A percentile compares a stretch with the other conserved stretches of the same genome.
phyloP scores from a whole-genome alignment of 164 flowering plant genomes.

The Saururus chinensis region DNA sequence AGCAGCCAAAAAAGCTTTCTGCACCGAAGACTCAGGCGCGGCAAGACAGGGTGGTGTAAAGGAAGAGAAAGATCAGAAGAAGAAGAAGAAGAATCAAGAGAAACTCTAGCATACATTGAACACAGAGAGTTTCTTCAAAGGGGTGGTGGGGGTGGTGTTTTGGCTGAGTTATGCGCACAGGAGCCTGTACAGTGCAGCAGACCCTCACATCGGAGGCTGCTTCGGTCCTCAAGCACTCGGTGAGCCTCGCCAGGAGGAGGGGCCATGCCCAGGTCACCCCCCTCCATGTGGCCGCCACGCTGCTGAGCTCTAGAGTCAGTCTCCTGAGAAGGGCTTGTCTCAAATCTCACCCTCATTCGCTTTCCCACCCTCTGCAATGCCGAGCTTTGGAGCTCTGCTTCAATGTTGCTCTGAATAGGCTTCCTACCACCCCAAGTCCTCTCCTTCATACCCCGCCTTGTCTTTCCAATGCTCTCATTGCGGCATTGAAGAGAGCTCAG shows the following conservation, averaged over 20 bases:
- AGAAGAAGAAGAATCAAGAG: not conserved
- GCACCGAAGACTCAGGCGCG: too few relatives aligned
- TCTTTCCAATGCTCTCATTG: conserved; percentile 84
- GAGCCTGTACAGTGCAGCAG: conserved; percentile 76
- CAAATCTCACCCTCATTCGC: conserved; percentile 51
- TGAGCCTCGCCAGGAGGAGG: conserved; percentile 61
- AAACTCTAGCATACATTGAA: not conserved
- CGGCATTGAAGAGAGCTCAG: conserved; percentile 91
- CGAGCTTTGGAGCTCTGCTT: conserved; percentile 96
- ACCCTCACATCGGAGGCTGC: conserved; percentile 97
- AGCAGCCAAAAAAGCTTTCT: too few relatives aligned
- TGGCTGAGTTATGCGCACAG: conserved; percentile 72
- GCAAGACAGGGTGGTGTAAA: too few relatives aligned
- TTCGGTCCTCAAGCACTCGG: conserved; percentile 72
- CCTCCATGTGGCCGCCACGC: conserved; percentile 86
- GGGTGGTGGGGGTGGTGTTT: conserved; percentile 42
- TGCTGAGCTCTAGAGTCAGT: conserved; percentile 44
- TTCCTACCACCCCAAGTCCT: conserved; percentile 58
- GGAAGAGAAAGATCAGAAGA: not conserved
- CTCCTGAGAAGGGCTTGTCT: conserved; percentile 71
- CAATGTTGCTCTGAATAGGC: conserved; percentile 88
- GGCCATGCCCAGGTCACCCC: conserved; percentile 97
- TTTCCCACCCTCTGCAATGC: conserved; percentile 67
- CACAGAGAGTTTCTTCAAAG: conserved; percentile 2
- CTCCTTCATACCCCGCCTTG: conserved; percentile 55